Percentiles rank a stretch among this genome's conserved stretches.
Conservation (phyloP, 2,329 filamentous ascomycete species). For the Stylonectria norvegica region DNA sequence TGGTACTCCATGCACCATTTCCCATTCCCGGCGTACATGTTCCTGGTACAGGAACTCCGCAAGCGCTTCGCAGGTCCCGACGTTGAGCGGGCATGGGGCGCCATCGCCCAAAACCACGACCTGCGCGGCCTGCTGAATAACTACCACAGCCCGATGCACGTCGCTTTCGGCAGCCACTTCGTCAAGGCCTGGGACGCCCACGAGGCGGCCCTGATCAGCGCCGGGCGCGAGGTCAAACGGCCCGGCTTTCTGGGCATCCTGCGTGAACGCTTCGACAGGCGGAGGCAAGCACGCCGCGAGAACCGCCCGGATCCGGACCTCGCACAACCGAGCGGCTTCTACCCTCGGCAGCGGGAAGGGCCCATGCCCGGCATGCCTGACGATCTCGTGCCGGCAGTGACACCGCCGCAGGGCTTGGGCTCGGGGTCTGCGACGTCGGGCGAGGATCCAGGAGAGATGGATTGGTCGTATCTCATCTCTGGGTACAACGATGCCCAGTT, state of each 20-base stretch:
- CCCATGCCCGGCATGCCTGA: too few relatives aligned
- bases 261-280: conserved; percentile 41
- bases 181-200: conserved; percentile 62
- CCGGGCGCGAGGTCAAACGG: conserved; percentile 40
- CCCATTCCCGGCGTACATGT: conserved; percentile 60
- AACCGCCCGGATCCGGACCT: conserved; percentile 24
- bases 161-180: conserved; percentile 55
- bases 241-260: conserved; percentile 49
- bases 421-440: conserved; percentile 21
- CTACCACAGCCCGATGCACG: conserved; percentile 54
- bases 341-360: too few relatives aligned
- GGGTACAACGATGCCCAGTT: conserved; percentile 36
- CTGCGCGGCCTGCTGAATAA: conserved; percentile 47
- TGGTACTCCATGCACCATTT: conserved; percentile 61
- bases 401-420: conserved; percentile 15
- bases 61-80: conserved; percentile 50
- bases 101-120: conserved; percentile 54
- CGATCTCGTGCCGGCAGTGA: too few relatives aligned
- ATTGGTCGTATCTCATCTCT: conserved; percentile 48
- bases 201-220: conserved; percentile 44
- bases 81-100: conserved; percentile 57
- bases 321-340: too few relatives aligned
- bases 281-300: conserved; percentile 29
- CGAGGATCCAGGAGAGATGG: conserved; percentile 39
- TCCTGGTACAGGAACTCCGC: conserved; percentile 54